Base-by-base conservation (phyloP, 192 early-diverging fungal species). In the Rhizophagus sp. region DNA sequence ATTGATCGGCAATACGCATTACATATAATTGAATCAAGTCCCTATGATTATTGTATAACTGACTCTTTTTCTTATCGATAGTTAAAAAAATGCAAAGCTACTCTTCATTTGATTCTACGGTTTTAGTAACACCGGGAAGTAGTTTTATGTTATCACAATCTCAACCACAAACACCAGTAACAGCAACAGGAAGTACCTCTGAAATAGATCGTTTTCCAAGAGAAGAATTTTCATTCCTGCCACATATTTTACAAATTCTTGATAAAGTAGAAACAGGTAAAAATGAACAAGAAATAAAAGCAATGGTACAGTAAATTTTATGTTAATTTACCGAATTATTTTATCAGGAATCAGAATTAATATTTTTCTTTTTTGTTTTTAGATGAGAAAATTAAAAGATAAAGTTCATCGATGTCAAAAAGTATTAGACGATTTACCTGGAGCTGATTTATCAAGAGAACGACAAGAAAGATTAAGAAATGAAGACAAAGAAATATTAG, bases 391-490 rank as follows among this genome's bases (percentile, higher is more conserved):
- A 30, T 30, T 79, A 13, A 65, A 79, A 67, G 78, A 74, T 62
- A 79, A 63, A 6, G 44, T 79, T 71, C 49, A 71, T 36, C 68
- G 69, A 33, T 79, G 78, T 71, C 78, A 79, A 22, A 24, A 71
- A 79, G 61, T 79, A n/a, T 62, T 79, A 36, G 30, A 73, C 5
- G 67, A 79, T 25, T 44, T 79, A 63, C 78, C 78, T 44, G 78
- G 78, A 5, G 78, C 78, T 9, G 78, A 79, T 44, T 71, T 79
- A 15, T 75, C 78, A 52, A 74, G 41, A n/a, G 78, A 50, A 52
- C 73, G 36, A 52, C 78, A 79, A 71, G 78, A 79, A 49, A 30
- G 22, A 15, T 39, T 73, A n/a, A 25, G 41, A 61, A 44, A 24
- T 39, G 47, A 75, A 79, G 78, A 79, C 15, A 79, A 67, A 50